A percentile compares a stretch with the other conserved stretches of the same genome.
These are phyloP conservation scores for Solanum lycopersicoides DNA, from an alignment of 257 asterid species.

Conservation along the genomic window DNA sequence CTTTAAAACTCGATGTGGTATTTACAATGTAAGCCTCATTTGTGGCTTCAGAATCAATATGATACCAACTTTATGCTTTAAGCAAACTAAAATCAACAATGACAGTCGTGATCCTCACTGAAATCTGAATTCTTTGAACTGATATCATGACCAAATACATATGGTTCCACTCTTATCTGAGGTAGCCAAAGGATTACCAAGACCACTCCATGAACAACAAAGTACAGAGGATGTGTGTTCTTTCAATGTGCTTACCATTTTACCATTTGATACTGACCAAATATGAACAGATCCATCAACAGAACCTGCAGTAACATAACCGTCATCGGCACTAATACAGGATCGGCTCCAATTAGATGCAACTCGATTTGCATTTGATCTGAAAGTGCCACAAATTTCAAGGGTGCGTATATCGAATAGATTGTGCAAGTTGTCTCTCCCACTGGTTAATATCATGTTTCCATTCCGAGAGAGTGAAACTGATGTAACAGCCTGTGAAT, in stretches of 20 bases:
- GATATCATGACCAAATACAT: conserved; percentile 50
- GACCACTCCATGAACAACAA: conserved; percentile 78
- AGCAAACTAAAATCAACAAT: not conserved
- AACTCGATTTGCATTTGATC: conserved; percentile 49
- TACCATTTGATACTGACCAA: conserved; percentile 63
- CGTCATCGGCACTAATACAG: conserved; percentile 79
- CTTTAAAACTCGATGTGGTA: not conserved
- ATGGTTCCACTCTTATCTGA: conserved; percentile 69
- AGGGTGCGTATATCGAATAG: conserved; percentile 74
- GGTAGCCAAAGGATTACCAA: conserved; percentile 75
- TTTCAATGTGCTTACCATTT: conserved; percentile 64
- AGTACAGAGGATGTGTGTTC: conserved; percentile 69
- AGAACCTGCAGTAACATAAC: conserved; percentile 83
- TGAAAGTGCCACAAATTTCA: conserved; percentile 68
- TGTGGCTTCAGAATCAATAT: not conserved
- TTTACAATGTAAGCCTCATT: not conserved
- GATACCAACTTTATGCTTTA: not conserved
- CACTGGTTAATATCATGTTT: conserved; percentile 74
- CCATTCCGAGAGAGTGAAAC: conserved; percentile 69
- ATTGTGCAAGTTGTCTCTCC: conserved; percentile 87
- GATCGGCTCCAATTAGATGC: conserved; percentile 94
- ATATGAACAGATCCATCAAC: conserved; percentile 75
- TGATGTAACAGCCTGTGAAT: conserved; percentile 80
- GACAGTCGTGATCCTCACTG: not conserved
- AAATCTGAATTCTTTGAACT: not conserved